Evolutionary conservation across 768 basidiomycete species (phyloP), one percentile per base, ranked within the genome.

Genomic region (Lactarius deliciosus): DNA sequence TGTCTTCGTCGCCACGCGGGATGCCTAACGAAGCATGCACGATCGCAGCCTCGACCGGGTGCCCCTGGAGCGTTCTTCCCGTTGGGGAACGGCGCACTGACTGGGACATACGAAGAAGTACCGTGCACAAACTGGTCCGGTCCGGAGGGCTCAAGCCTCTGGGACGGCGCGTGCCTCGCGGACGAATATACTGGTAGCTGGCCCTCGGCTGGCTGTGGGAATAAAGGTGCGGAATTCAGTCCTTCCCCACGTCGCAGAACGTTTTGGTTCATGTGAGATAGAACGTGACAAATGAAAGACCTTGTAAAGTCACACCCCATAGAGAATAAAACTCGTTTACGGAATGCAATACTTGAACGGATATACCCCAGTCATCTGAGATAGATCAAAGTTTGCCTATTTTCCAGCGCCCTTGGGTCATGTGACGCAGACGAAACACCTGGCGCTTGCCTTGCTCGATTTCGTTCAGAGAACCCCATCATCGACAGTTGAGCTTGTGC

Each of bases 1-100:
- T 45, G 43, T 45, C 11, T 45, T 45, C 8, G 20, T 45, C 8
- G 20, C 18, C 7, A 18, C 20, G 25, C 25, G 9, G 45, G 20
- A n/a, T 9, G 20, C 34, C 57, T 64, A 40, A 55, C 36, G 53
- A 28, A 28, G 25, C 25, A 22, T 45, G 22, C 18, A 15, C 22
- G 22, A 30, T 50, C n/a, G 2, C 59, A 87, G 85, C 74, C 86
- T 86, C 72, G 84, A 86, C 73, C 83, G 9, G 84, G 85, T 55
- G 84, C 81, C 8, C 64, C 82, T 15, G 67, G 45, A 3, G 78
- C 77, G 9, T 87, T 86, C 77, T 87, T 87, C 82, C 84, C 85
- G 1, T 79, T 78, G 0, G 72, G 81, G 0, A 84, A 82, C 70
- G 82, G 81, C n/a, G 85, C 85, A n/a, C 72, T 86, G 68, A 79